Conservation (phyloP, 129 eudicot genomes). For the Lonicera japonica region DNA sequence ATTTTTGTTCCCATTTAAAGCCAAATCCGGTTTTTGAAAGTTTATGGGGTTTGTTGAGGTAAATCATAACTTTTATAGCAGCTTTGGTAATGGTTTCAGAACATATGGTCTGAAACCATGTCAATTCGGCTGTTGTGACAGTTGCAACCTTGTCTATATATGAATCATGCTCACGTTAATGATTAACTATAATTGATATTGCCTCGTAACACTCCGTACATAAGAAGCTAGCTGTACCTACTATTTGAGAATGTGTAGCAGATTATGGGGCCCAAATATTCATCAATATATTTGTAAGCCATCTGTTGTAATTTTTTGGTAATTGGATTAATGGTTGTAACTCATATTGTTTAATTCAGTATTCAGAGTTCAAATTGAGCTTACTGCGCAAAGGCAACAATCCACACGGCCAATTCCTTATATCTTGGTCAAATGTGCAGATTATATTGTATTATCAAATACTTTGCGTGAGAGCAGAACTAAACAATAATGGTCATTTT, state of each 20-base stretch:
- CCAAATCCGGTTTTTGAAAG: too few species aligned
- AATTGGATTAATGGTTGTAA: background rate
- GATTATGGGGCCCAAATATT: background rate
- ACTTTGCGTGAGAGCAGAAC: slow-evolving; percentile 4
- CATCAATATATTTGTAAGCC: background rate
- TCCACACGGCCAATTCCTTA: slow-evolving; percentile 64
- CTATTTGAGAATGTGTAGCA: background rate
- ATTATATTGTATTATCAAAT: slow-evolving; percentile 88
- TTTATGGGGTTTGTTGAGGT: too few species aligned
- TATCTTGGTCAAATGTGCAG: slow-evolving; percentile 74
- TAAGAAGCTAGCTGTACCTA: too few species aligned
- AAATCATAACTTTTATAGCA: too few species aligned
- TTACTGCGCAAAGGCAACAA: slow-evolving; percentile 77
- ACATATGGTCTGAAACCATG: too few species aligned
- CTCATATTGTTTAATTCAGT: slow-evolving; percentile 36
- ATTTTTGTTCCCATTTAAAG: too few species aligned
- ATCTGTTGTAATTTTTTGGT: background rate
- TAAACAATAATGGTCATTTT: background rate
- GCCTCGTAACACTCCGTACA: too few species aligned
- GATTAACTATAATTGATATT: too few species aligned
- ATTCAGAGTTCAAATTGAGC: slow-evolving; percentile 82
- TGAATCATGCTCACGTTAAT: too few species aligned
- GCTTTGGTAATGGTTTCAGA: too few species aligned
- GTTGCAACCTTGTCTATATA: too few species aligned
- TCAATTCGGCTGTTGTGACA: too few species aligned